A percentile compares a stretch with the other conserved stretches of the same genome.
phyloP scores from a whole-genome alignment of 139 green algal genomes.

The Mesotaenium endlicherianum region DNA sequence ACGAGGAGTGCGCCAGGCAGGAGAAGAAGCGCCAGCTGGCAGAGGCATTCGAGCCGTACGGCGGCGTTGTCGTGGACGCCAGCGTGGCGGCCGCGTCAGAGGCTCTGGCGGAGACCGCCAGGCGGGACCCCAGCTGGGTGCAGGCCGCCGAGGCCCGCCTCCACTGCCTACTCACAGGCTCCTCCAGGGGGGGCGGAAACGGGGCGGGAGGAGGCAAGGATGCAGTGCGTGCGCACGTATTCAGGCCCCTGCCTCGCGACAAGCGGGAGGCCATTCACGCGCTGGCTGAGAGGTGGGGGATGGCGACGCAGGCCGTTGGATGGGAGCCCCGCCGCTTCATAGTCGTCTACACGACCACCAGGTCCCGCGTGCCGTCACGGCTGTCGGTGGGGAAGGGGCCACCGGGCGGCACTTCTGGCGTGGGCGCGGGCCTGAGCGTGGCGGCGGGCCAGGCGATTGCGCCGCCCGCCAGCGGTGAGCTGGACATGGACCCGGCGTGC shows the following conservation, averaged over 20 bases:
- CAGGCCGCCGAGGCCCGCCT: constrained; percentile 28
- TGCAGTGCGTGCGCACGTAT: constrained; percentile 36
- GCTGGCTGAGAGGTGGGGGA: constrained; percentile 19
- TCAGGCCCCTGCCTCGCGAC: constrained; percentile 2
- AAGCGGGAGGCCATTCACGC: constrained; percentile 27
- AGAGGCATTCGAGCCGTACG: constrained; percentile 30
- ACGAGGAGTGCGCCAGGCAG: constrained; percentile 36
- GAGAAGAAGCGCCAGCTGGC: constrained; percentile 36
- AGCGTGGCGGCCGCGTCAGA: background rate
- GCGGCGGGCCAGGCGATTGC: background rate
- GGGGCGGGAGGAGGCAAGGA: background rate
- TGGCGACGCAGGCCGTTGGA: constrained; percentile 18
- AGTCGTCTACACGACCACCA: constrained; percentile 39
- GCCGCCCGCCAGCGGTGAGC: background rate
- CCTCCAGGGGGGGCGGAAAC: background rate
- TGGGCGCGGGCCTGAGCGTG: background rate
- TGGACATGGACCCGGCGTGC: constrained; percentile 20
- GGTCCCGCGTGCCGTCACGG: constrained; percentile 9
- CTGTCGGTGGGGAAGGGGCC: too few species aligned
- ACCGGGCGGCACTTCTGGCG: too few species aligned
- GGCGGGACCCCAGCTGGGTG: constrained; percentile 31
- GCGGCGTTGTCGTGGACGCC: background rate
- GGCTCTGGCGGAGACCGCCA: background rate
- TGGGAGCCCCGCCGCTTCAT: constrained; percentile 32
- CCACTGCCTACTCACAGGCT: background rate